Percentiles rank a stretch among this genome's conserved stretches.
phyloP scores from a whole-genome alignment of 2,329 filamentous ascomycete species.

The Celoporthe dispersa region DNA sequence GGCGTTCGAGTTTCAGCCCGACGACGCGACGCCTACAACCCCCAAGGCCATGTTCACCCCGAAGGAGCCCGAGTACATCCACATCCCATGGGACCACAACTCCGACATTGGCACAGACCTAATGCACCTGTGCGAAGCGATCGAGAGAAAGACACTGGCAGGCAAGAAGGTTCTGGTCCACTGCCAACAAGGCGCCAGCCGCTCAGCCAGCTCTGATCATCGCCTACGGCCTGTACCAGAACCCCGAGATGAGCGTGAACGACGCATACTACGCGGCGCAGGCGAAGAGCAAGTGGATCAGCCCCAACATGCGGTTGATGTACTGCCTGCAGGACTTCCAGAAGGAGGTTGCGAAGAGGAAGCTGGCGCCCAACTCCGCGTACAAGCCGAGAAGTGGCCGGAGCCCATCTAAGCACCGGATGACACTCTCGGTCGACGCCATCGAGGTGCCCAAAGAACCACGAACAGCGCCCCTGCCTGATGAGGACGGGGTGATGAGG shows the following conservation, averaged over 20 bases:
- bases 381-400: conserved; percentile 55
- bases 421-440: conserved; percentile 63
- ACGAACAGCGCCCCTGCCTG: conserved; percentile 63
- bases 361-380: conserved; percentile 48
- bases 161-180: conserved; percentile 82
- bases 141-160: conserved; percentile 72
- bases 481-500: conserved; percentile 52
- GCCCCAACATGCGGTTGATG: conserved; percentile 89
- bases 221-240: conserved; percentile 81
- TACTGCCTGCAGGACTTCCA: conserved; percentile 86
- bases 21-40: conserved; percentile 57
- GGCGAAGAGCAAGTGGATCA: conserved; percentile 83
- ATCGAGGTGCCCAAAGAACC: conserved; percentile 61
- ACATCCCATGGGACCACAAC: conserved; percentile 88
- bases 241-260: conserved; percentile 76
- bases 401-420: conserved; percentile 63
- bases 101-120: conserved; percentile 82
- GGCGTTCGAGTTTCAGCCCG: conserved; percentile 60
- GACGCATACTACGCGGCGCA: conserved; percentile 84
- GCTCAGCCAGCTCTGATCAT: conserved; percentile 86
- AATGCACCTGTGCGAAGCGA: conserved; percentile 74
- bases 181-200: conserved; percentile 84
- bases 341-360: conserved; percentile 62
- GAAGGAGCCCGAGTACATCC: conserved; percentile 77
- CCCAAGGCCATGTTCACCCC: conserved; percentile 55